Conservation (phyloP, 1,139 yeast genomes). For the Blastobotrys apis region DNA sequence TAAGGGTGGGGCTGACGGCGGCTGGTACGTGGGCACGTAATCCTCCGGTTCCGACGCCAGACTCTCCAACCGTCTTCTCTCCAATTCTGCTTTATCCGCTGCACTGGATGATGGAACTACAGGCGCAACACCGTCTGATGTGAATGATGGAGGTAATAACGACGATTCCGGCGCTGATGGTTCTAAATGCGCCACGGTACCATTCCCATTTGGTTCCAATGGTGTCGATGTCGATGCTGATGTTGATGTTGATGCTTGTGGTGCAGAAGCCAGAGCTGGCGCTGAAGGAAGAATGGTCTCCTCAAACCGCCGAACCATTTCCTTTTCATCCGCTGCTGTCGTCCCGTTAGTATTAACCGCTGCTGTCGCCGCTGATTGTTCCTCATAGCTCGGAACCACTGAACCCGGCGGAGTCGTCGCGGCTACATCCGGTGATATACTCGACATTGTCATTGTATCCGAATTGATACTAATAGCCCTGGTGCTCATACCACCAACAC, state of each 20-base stretch:
- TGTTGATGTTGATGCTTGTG: slow-evolving; percentile 1
- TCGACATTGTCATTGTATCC: not conserved
- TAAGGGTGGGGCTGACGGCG: slow-evolving; percentile 15
- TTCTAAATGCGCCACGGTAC: slow-evolving; percentile 6
- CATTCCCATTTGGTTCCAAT: no score
- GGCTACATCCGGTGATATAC: slow-evolving; percentile 1
- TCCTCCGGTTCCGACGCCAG: slow-evolving; percentile 29
- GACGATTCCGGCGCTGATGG: slow-evolving; percentile 4
- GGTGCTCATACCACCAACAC: not conserved
- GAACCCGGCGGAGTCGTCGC: not conserved
- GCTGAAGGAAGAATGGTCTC: slow-evolving; percentile 59
- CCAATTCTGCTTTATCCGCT: slow-evolving; percentile 30
- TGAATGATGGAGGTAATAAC: not conserved
- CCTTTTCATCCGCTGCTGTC: slow-evolving; percentile 43
- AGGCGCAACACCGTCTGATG: not conserved
- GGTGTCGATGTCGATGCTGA: slow-evolving; percentile 9
- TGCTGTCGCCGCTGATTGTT: not conserved
- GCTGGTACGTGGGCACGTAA: slow-evolving; percentile 25
- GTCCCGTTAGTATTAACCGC: not conserved
- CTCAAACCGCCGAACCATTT: slow-evolving; percentile 49
- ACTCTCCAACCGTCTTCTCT: slow-evolving; percentile 24
- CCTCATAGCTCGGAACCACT: slow-evolving; percentile 8
- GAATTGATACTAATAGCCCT: slow-evolving; percentile 2
- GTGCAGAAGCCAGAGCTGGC: slow-evolving; percentile 35
- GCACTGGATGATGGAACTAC: not conserved